Conservation (phyloP, 805 yeast species). For the Nakazawaea ambrosiae region DNA sequence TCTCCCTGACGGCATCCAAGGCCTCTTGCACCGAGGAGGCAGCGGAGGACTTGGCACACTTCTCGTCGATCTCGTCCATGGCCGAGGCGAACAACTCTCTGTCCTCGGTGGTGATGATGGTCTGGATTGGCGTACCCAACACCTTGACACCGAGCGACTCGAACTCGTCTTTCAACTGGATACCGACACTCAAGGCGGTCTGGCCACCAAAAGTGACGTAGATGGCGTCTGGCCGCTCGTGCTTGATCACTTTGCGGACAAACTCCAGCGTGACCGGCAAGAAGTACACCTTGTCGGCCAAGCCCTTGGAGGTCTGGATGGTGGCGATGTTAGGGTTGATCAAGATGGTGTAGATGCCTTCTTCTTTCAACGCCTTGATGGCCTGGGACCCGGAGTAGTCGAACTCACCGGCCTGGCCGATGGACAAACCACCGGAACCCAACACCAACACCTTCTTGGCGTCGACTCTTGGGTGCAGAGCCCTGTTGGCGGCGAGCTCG, state of each 20-base stretch:
- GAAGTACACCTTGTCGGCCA: conserved; percentile 97
- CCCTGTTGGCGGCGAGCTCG: conserved; percentile 58
- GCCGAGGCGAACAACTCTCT: conserved; percentile 93
- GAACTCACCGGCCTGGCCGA: conserved; percentile 99
- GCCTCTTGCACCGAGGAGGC: conserved; percentile 81
- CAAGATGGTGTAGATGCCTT: conserved; percentile 91
- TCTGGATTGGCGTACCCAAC: conserved; percentile 93
- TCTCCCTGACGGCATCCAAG: conserved; percentile 70
- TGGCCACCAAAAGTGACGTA: conserved; percentile 98
- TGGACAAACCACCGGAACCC: conserved; percentile 97
- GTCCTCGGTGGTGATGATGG: conserved; percentile 96
- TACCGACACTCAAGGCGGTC: conserved; percentile 95
- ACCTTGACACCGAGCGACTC: conserved; percentile 89
- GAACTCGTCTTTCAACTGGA: conserved; percentile 90
- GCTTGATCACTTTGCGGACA: conserved; percentile 89
- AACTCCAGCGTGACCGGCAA: conserved; percentile 97
- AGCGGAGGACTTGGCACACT: conserved; percentile 90
- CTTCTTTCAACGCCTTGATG: conserved; percentile 96
- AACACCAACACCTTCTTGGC: conserved; percentile 89
- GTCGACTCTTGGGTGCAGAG: conserved; percentile 68
- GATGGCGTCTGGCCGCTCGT: conserved; percentile 96
- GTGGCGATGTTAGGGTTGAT: conserved; percentile 98
- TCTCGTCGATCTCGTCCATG: conserved; percentile 91
- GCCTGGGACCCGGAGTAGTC: conserved; percentile 99
- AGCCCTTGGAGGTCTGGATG: conserved; percentile 94